Conservation (phyloP, 805 yeast genomes). For the Blastobotrys muscicola region DNA sequence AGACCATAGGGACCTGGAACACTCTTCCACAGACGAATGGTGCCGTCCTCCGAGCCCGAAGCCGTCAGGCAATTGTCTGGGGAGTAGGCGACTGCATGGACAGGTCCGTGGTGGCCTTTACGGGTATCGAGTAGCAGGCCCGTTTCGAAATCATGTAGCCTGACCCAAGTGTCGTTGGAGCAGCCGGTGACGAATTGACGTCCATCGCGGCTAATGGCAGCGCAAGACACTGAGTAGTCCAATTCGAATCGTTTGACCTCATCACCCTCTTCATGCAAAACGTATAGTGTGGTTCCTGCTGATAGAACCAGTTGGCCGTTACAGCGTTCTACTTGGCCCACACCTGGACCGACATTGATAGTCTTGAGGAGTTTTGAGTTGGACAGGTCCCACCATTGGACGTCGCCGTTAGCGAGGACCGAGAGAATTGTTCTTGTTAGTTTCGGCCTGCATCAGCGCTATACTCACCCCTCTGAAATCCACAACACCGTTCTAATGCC, state of each 20-base stretch:
- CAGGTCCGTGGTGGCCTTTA: constrained; percentile 94
- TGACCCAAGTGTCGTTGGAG: constrained; percentile 25
- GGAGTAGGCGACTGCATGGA: constrained; percentile 80
- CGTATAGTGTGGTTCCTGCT: constrained; percentile 17
- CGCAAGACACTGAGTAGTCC: constrained; percentile 22
- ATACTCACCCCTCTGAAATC: constrained; percentile 14
- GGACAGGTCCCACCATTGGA: constrained; percentile 25
- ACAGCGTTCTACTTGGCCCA: constrained; percentile 19
- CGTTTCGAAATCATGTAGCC: constrained; percentile 39
- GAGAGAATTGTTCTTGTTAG: constrained; percentile 6
- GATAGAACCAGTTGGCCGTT: constrained; percentile 17
- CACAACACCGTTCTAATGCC: constrained; percentile 18
- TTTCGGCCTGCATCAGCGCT: no score
- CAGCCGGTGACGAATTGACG: constrained; percentile 22
- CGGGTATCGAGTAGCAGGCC: constrained; percentile 82
- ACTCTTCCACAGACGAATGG: constrained; percentile 89
- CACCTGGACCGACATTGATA: constrained; percentile 3
- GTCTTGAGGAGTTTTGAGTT: constrained; percentile 5
- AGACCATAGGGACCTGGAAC: constrained; percentile 24
- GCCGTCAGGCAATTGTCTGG: constrained; percentile 69
- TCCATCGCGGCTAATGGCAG: constrained; percentile 15
- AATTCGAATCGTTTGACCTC: constrained; percentile 13
- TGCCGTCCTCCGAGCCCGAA: constrained; percentile 96
- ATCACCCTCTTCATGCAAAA: constrained; percentile 16
- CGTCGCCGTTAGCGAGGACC: constrained; percentile 16